Conservation (phyloP, 352 stramenopile genomes). For the Pythium biforme region DNA sequence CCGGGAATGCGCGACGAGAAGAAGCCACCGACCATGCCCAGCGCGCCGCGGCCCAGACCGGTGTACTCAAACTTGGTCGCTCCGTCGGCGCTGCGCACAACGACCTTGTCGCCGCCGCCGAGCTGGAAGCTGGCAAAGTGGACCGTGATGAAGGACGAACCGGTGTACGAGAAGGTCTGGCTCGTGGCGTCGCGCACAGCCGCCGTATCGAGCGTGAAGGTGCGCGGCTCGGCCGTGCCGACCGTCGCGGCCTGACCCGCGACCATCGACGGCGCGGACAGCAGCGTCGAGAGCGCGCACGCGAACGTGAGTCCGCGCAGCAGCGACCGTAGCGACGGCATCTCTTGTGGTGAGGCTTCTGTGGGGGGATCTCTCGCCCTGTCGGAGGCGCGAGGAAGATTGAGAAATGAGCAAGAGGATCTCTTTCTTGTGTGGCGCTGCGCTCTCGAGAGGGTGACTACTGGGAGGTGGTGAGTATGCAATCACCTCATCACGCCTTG, state of each 20-base stretch:
- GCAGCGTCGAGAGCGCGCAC: slow-evolving; percentile 5
- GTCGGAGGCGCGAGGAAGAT: background rate
- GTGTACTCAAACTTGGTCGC: slow-evolving; percentile 17
- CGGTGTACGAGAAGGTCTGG: slow-evolving; percentile 9
- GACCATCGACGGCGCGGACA: slow-evolving; percentile 1
- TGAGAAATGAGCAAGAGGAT: background rate
- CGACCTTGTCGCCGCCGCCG: slow-evolving; percentile 20
- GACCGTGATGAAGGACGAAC: slow-evolving; percentile 27
- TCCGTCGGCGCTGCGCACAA: slow-evolving; percentile 22
- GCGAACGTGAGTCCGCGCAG: slow-evolving; percentile 1
- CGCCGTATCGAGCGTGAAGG: slow-evolving; percentile 5
- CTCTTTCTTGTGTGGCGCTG: background rate
- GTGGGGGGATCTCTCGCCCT: background rate
- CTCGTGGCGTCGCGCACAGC: slow-evolving; percentile 4
- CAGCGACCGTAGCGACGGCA: slow-evolving; percentile 1
- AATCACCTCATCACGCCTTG: background rate
- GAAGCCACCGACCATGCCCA: slow-evolving; percentile 20
- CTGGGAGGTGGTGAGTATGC: background rate
- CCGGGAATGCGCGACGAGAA: slow-evolving; percentile 25
- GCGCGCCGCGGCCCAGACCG: slow-evolving; percentile 22
- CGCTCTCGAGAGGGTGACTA: background rate
- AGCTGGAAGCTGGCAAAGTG: slow-evolving; percentile 30
- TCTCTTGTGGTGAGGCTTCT: background rate
- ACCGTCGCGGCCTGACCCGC: slow-evolving; percentile 8
- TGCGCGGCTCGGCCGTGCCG: slow-evolving; percentile 8